Evolutionary conservation across 768 basidiomycete genomes (phyloP).

Genomic region (Phallus indusiatus): DNA sequence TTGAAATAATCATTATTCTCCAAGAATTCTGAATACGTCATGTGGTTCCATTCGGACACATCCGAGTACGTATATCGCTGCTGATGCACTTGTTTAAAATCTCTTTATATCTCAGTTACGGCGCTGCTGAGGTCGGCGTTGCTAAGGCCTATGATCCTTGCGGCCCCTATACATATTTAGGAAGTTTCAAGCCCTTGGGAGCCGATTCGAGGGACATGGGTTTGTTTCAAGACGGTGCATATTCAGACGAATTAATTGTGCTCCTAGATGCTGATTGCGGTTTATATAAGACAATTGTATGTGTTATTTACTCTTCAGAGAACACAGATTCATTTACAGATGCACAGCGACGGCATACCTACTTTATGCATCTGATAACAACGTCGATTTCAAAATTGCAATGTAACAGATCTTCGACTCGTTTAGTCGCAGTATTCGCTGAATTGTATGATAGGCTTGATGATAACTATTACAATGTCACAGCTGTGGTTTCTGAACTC

Average conservation of each 20-base stretch:
- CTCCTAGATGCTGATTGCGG: background rate
- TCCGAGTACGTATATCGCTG: slow-evolving; percentile 34
- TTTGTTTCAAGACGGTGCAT: slow-evolving; percentile 44
- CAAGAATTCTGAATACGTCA: slow-evolving; percentile 53
- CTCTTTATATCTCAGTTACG: slow-evolving; percentile 36
- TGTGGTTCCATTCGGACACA: slow-evolving; percentile 64
- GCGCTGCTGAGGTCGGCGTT: slow-evolving; percentile 54
- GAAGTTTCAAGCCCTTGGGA: slow-evolving; percentile 46
- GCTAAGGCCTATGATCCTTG: slow-evolving; percentile 50
- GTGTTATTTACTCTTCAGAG: background rate
- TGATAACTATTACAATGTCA: slow-evolving; percentile 49
- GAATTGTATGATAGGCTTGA: slow-evolving; percentile 24
- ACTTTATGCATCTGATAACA: slow-evolving; percentile 57
- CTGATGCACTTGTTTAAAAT: background rate
- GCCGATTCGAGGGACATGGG: slow-evolving; percentile 54
- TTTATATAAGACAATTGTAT: slow-evolving; percentile 3
- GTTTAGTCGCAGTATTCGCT: background rate
- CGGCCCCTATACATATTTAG: slow-evolving; percentile 48
- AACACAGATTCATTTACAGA: slow-evolving; percentile 18
- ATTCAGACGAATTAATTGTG: background rate
- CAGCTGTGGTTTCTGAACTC: slow-evolving; percentile 35
- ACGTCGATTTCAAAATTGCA: slow-evolving; percentile 61
- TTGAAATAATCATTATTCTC: background rate
- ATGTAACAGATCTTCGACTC: slow-evolving; percentile 6
- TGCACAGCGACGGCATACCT: slow-evolving; percentile 42